Conservation (phyloP, 2,329 filamentous ascomycete genomes). For the Diaporthe caulivora region DNA sequence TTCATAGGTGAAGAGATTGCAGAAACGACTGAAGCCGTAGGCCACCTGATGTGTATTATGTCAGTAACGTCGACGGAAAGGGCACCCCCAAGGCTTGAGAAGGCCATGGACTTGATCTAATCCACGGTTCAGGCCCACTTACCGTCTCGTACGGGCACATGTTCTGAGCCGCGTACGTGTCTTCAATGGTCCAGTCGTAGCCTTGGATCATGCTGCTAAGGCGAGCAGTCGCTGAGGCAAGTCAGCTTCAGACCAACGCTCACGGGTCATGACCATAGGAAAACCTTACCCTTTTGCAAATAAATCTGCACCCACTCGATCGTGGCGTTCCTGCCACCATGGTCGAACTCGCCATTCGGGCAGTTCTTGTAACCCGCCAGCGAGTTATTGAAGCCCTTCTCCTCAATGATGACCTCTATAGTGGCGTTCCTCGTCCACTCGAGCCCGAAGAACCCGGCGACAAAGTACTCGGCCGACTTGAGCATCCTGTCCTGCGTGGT, state of each 20-base stretch:
- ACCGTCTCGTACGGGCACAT: constrained; percentile 83
- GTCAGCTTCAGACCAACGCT: not conserved
- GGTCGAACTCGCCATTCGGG: constrained; percentile 68
- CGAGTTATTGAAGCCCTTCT: constrained; percentile 75
- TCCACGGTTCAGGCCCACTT: constrained; percentile 19
- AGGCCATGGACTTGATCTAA: not conserved
- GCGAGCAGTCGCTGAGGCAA: constrained; percentile 64
- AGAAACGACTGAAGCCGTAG: constrained; percentile 81
- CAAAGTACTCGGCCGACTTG: constrained; percentile 81
- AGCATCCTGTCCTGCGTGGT: constrained; percentile 84
- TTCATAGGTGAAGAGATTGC: constrained; percentile 78
- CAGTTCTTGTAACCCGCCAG: constrained; percentile 77
- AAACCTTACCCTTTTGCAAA: constrained; percentile 65
- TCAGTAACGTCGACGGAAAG: constrained; percentile 26
- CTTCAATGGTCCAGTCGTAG: constrained; percentile 73
- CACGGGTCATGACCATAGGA: constrained; percentile 5
- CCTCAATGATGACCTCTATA: constrained; percentile 79
- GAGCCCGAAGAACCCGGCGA: constrained; percentile 83
- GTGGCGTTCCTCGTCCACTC: constrained; percentile 80
- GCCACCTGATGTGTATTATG: constrained; percentile 60
- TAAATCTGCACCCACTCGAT: constrained; percentile 74
- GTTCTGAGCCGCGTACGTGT: constrained; percentile 76
- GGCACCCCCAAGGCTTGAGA: not conserved
- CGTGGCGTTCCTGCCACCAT: constrained; percentile 65
- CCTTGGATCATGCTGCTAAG: constrained; percentile 67